Conservation (phyloP, 768 basidiomycete species). For the Chlorophyllum brunneum region DNA sequence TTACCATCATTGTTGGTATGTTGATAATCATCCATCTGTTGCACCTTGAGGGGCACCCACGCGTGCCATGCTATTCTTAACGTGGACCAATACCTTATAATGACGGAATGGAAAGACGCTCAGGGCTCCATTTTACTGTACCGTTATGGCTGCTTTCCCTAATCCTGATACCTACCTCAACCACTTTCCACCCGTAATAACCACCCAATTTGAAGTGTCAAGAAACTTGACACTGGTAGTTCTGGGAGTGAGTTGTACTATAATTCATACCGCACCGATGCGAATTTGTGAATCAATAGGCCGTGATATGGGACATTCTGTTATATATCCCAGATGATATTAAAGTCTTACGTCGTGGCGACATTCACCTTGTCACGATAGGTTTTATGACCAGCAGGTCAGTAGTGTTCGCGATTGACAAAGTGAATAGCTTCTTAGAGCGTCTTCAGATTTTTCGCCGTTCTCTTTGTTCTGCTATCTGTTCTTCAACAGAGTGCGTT, state of each 20-base stretch:
- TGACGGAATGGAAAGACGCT: too few species aligned
- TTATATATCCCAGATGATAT: slow-evolving; percentile 8
- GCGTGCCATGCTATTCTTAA: too few species aligned
- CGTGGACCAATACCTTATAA: too few species aligned
- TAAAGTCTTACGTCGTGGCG: not conserved
- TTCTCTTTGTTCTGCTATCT: not conserved
- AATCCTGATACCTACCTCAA: not conserved
- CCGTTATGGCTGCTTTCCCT: too few species aligned
- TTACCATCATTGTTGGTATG: too few species aligned
- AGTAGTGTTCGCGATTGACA: not conserved
- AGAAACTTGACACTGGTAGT: not conserved
- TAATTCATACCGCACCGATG: too few species aligned
- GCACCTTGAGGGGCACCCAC: too few species aligned
- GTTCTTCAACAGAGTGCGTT: not conserved
- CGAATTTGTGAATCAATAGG: too few species aligned
- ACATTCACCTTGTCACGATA: not conserved
- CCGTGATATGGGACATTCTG: slow-evolving; percentile 2
- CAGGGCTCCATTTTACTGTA: too few species aligned
- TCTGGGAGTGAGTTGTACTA: not conserved
- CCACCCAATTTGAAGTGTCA: not conserved
- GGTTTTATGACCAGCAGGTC: not conserved
- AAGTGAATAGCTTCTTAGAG: too few species aligned
- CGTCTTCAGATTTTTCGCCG: slow-evolving; percentile 1
- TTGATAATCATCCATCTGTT: too few species aligned
- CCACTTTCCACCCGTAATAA: not conserved